Base-by-base conservation (phyloP, 106 monocot genomes). In the Dioscorea alata region DNA sequence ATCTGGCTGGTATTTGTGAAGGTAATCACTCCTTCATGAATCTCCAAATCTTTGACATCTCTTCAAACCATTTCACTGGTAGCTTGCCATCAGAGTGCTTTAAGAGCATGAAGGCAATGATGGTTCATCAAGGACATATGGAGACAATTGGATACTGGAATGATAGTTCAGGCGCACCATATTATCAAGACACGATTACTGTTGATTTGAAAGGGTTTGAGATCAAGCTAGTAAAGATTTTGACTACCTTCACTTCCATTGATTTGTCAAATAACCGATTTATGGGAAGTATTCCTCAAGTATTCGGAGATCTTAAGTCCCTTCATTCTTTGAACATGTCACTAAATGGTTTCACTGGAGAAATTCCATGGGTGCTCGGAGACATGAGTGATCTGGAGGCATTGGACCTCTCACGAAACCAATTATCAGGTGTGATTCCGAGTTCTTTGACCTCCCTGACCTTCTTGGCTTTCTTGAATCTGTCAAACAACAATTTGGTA, bases 401-500 rank as follows among this genome's bases (percentile, higher is more conserved):
- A 0, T 16, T 65, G 42, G 42, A 65, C 21, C 65, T 65, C 65
- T 65, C 65, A 42, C 8, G 35, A 20, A 65, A 65, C 65, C 13
- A 48, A 14, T 16, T 65, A 0, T 65, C 65, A 0, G 34, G 65
- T 16, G 16, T 20, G 13, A 48, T 48, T 12, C 65, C 35, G n/a
- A 12, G 18, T n/a, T n/a, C 22, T 33, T 18, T 63, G 20, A 28
- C 21, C 28, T 61, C 61, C 1, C 6, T 63, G 12, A 2, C 9
- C 33, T 42, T 63, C 65, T 42, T 42, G 33, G 4, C 17, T 48
- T 42, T 35, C 2, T 57, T 87, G 0, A 79, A 94, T 31, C 65
- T 94, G 31, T 85, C 87, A 14, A 71, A 71, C 71, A 90, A 90
- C 64, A 50, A 78, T 16, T 67, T 90, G 48, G 61, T 33, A 1